Base-by-base conservation (phyloP, 306 rosid species). In the Cicer cuneatum region DNA sequence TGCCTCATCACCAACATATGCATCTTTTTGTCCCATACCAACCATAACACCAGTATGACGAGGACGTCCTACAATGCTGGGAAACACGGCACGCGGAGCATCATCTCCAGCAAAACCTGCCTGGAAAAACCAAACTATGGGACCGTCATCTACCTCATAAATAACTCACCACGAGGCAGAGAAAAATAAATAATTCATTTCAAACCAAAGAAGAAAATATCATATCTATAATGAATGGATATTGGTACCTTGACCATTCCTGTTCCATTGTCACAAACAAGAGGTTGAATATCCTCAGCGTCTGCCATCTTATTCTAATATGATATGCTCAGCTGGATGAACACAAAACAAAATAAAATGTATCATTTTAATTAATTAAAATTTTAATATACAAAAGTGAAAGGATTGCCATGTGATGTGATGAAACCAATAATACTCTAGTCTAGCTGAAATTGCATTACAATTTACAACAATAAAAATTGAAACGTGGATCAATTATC, bases 41-140 rank as follows among this genome's bases (percentile, higher is more conserved):
- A 92, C 97, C 97, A 92, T 92, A 74, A 92, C 96, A 72, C 97
- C 97, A 6, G 93, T 92, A 80, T 92, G 97, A 66, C 96, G 97
- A 65, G 97, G 97, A 61, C 97, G 96, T 0, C 97, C 97, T 0
- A 92, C 93, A 69, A 89, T 89, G 75, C 96, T 92, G 15, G 96
- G 96, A 75, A 92, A 92, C 74, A 92, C 97, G 19, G 96, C 97
- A 24, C 97, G 83, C 7, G 96, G 97, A 66, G 97, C 97, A 81
- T 91, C 97, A 71, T 91, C 97, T 83, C 96, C 97, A 13, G 97
- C 96, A 77, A 92, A 92, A 9, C 97, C 97, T 42, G 97, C 97
- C 97, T 89, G 76, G 33, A 29, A 29, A 29, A 29, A 29, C 33
- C 33, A 29, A 29, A 29, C 33, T 29, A 29, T 29, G 33, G 3